Conservation (phyloP, 2,329 filamentous ascomycete genomes). For the Tympanopsis confertula region DNA sequence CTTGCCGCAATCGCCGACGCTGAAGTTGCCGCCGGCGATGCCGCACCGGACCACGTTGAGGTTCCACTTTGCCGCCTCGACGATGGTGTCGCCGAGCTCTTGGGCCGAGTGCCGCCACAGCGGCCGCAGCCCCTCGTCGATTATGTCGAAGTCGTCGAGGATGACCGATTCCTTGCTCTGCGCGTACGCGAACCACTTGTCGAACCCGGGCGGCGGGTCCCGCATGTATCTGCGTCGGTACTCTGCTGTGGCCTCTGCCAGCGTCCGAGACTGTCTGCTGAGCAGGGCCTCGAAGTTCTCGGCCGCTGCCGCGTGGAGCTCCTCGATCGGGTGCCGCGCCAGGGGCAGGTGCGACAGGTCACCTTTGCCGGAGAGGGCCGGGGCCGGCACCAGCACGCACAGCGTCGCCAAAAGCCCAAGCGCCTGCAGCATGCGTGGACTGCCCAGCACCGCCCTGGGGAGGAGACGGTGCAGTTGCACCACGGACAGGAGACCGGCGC, state of each 20-base stretch:
- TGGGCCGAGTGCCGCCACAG: slow-evolving; percentile 25
- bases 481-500: not conserved
- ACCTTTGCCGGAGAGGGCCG: not conserved
- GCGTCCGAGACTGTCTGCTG: slow-evolving; percentile 22
- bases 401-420: too few species aligned
- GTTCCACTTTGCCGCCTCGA: slow-evolving; percentile 3
- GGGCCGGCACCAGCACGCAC: not conserved
- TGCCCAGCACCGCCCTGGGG: not conserved
- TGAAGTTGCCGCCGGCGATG: slow-evolving; percentile 2
- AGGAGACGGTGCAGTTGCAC: not conserved
- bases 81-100: slow-evolving; percentile 7
- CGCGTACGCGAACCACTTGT: slow-evolving; percentile 31
- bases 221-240: slow-evolving; percentile 29
- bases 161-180: slow-evolving; percentile 23
- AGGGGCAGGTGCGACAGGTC: not conserved
- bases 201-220: slow-evolving; percentile 32
- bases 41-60: slow-evolving; percentile 4
- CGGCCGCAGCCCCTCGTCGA: slow-evolving; percentile 24
- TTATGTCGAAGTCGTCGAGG: slow-evolving; percentile 37
- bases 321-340: slow-evolving; percentile 22
- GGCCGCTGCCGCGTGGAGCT: slow-evolving; percentile 14
- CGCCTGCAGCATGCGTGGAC: too few species aligned
- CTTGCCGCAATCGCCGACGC: not conserved
- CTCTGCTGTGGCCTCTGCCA: slow-evolving; percentile 20
- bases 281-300: slow-evolving; percentile 16